phyloP scores from a whole-genome alignment of 768 basidiomycete species.

The Lanmaoa pseudosensibilis region DNA sequence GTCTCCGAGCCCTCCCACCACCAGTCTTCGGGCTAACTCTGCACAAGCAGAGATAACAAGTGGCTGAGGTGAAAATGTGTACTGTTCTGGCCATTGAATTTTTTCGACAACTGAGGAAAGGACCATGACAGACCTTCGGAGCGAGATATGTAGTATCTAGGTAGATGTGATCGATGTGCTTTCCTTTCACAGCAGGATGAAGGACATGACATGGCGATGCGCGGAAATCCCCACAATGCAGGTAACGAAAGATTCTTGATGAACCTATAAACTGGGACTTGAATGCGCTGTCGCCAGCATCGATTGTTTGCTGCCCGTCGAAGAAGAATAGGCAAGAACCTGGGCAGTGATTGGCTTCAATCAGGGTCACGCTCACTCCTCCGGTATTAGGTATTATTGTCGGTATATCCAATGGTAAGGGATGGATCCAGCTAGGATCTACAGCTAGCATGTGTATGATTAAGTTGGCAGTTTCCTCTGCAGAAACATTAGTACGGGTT shows the following conservation, averaged over 20 bases:
- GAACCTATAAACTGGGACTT: slow-evolving; percentile 73
- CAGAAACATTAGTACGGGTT: not conserved
- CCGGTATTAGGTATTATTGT: slow-evolving; percentile 76
- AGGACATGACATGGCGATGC: slow-evolving; percentile 86
- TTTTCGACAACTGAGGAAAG: not conserved
- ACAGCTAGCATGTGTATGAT: slow-evolving; percentile 91
- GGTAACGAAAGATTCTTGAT: slow-evolving; percentile 71
- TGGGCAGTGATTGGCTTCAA: slow-evolving; percentile 99
- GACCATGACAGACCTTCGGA: slow-evolving; percentile 57
- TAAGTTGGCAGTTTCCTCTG: slow-evolving; percentile 83
- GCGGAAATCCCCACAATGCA: slow-evolving; percentile 94
- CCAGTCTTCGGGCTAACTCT: slow-evolving; percentile 65
- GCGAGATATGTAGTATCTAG: slow-evolving; percentile 96
- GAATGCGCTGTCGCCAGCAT: slow-evolving; percentile 83
- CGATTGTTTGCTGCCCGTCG: slow-evolving; percentile 84
- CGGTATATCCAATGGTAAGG: slow-evolving; percentile 78
- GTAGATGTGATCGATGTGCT: slow-evolving; percentile 83
- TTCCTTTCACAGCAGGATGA: slow-evolving; percentile 82
- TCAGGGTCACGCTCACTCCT: slow-evolving; percentile 86
- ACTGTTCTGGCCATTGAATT: slow-evolving; percentile 43
- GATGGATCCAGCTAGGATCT: slow-evolving; percentile 84
- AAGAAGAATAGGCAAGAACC: slow-evolving; percentile 94
- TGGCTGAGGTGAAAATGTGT: slow-evolving; percentile 95
- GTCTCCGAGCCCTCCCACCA: slow-evolving; percentile 39
- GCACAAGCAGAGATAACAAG: slow-evolving; percentile 92